These are phyloP conservation scores for Acacia confusa DNA, from an alignment of 306 rosid genomes.

Conservation along the genomic window DNA sequence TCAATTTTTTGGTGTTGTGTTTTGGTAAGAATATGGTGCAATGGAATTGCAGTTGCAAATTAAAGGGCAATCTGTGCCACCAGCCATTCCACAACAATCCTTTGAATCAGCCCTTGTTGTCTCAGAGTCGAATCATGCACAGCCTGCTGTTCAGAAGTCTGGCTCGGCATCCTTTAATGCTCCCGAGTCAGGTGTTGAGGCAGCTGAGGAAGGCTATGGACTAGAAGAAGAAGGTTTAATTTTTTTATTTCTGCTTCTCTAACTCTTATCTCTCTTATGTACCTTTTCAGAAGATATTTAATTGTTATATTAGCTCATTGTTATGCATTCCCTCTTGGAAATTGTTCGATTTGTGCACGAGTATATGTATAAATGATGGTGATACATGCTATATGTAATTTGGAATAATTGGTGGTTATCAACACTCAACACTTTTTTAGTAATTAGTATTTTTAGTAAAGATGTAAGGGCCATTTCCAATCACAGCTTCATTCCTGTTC, in stretches of 20 bases:
- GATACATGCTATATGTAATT: neutral
- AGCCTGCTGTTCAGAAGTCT: slow-evolving; percentile 62
- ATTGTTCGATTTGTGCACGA: neutral
- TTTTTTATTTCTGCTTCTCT: slow-evolving; percentile 19
- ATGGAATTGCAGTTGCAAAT: slow-evolving; percentile 64
- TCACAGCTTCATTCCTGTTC: neutral
- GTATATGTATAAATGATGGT: slow-evolving; percentile 16
- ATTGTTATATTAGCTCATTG: neutral
- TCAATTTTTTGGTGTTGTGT: neutral
- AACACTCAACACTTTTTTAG: neutral
- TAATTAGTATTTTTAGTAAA: neutral
- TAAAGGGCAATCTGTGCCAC: slow-evolving; percentile 56
- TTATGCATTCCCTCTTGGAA: neutral
- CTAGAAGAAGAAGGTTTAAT: slow-evolving; percentile 77
- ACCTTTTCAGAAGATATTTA: neutral
- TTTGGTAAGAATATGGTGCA: slow-evolving; percentile 1
- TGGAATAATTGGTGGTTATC: neutral
- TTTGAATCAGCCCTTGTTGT: slow-evolving; percentile 46
- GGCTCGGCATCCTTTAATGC: slow-evolving; percentile 42
- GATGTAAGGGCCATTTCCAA: neutral
- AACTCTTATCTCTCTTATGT: neutral
- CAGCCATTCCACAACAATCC: slow-evolving; percentile 51
- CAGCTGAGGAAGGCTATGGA: slow-evolving; percentile 63
- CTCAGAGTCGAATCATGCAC: slow-evolving; percentile 70
- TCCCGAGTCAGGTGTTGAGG: slow-evolving; percentile 58